Conservation (phyloP, 2,329 filamentous ascomycete species). For the Paecilomyces sp. region DNA sequence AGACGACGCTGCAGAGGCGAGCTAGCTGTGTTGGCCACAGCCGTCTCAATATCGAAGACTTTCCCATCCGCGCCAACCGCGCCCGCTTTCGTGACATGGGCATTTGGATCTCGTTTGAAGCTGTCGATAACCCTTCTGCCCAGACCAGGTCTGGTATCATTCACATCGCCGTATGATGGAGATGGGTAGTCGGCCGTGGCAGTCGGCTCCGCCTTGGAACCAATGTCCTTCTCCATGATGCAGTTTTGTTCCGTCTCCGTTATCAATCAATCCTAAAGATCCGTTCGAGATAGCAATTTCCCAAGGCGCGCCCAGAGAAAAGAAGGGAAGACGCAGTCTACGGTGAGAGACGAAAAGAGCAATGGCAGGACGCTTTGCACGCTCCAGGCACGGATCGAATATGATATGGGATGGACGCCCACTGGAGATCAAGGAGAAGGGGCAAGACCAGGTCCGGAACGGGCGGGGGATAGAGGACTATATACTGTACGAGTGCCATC, state of each 20-base stretch:
- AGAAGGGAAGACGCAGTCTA: background rate
- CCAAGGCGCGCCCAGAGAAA: background rate
- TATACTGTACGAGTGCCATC: background rate
- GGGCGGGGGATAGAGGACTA: background rate
- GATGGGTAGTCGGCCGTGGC: constrained; percentile 13
- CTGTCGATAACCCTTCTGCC: constrained; percentile 31
- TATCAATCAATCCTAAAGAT: background rate
- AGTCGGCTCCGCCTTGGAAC: constrained; percentile 16
- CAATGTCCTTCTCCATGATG: constrained; percentile 27
- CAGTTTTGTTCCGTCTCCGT: background rate
- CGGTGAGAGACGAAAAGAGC: background rate
- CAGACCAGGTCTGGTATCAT: constrained; percentile 13
- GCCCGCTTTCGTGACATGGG: constrained; percentile 23
- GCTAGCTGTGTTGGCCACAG: constrained; percentile 58
- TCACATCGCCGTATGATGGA: constrained; percentile 24
- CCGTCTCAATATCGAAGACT: constrained; percentile 57
- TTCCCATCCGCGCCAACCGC: constrained; percentile 45
- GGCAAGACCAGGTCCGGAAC: background rate
- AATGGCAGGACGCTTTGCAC: background rate
- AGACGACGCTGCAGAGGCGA: constrained; percentile 69
- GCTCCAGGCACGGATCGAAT: background rate
- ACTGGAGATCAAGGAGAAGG: background rate
- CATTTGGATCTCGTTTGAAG: constrained; percentile 40
- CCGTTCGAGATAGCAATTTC: background rate
- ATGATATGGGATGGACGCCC: background rate